Evolutionary conservation across 2,329 filamentous ascomycete species (phyloP), one percentile per base, ranked within the genome.

Genomic region (Ophiostoma quercus): DNA sequence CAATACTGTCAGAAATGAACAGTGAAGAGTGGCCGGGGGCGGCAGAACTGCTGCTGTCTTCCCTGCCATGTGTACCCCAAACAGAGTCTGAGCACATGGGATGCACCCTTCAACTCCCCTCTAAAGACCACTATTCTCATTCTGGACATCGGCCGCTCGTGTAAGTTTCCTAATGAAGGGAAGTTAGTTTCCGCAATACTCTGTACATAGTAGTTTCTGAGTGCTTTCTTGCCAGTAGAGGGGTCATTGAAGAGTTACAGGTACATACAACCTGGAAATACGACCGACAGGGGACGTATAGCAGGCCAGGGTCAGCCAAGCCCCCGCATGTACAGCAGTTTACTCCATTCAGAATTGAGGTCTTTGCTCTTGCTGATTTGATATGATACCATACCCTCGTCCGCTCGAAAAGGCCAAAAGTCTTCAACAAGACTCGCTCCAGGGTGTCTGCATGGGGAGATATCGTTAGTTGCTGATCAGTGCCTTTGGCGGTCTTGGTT

Each of bases 401-500:
- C 32, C 32, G 19, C 32, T 39, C 2, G 9, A 11, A 39, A 25
- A 29, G 19, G 19, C 51, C 25, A 2, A 39, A 39, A 22, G 19
- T 65, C 62, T 65, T 65, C 62, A 39, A 39, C 62, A 37, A n/a
- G 60, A n/a, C 32, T 34, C 22, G 25, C 14, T 62, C 34, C 34
- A 34, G 34, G 34, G 34, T 34, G 8, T 29, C 29, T 63, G 60
- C 60, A 63, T 34, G 29, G 29, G 25, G 29, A 16, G 29, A 14
- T 63, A n/a, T 34, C 34, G 29, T 63, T 63, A 63, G 60, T 63
- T 37, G 60, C 60, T 63, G 60, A 63, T 63, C 60, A 63, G 29
- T 63, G 57, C 57, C 57, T 62, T 16, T 51, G 57, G 57, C 34
- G 5, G 60, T 63, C 29, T 62, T n/a, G 14, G 29, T 34, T 14